Base-by-base conservation (phyloP, 768 basidiomycete genomes). In the Agrocybe pediades region DNA sequence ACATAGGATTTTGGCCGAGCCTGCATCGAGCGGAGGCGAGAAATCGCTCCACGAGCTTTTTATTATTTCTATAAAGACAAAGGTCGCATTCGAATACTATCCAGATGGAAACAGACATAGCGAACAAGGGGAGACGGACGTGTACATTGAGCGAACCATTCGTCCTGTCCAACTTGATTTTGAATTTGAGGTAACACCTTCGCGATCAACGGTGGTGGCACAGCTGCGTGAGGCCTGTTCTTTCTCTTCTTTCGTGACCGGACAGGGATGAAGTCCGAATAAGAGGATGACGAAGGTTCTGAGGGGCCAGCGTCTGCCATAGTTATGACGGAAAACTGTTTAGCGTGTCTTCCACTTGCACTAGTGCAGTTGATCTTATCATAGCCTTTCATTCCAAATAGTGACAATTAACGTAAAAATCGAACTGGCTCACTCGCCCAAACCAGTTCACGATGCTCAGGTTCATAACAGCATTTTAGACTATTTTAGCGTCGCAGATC, bases 121-220 rank as follows among this genome's bases (percentile, higher is more conserved):
- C 21, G 57, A 46, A 46, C 43, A 41, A 47, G 48, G 40, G 50
- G 45, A 56, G 50, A 78, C 83, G 68, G 70, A 86, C 86, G 71
- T 71, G 74, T 70, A 68, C 79, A 85, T 62, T 75, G 70, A n/a
- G 66, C 58, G 56, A 81, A 73, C 86, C 86, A 88, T 55, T 73
- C 74, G 51, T 72, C 73, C 47, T 74, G 72, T 40, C 66, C 59
- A 40, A 88, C 71, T 49, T 83, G 79, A 50, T 78, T 74, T 57
- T 68, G 68, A 42, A 75, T 68, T 50, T 73, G 71, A 46, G 76
- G 65, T 50, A 87, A 54, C 53, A 74, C 66, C 57, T 69, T 69
- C 19, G 62, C 56, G 20, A 78, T 62, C 19, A 69, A 58, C 6
- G 62, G 70, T 36, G 74, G 41, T 27, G 45, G 25, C 33, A n/a